Percentiles rank a stretch among this genome's conserved stretches.
Evolutionary conservation across 495 filamentous ascomycete species (phyloP).

Genomic region (Penicillium robsamsonii): DNA sequence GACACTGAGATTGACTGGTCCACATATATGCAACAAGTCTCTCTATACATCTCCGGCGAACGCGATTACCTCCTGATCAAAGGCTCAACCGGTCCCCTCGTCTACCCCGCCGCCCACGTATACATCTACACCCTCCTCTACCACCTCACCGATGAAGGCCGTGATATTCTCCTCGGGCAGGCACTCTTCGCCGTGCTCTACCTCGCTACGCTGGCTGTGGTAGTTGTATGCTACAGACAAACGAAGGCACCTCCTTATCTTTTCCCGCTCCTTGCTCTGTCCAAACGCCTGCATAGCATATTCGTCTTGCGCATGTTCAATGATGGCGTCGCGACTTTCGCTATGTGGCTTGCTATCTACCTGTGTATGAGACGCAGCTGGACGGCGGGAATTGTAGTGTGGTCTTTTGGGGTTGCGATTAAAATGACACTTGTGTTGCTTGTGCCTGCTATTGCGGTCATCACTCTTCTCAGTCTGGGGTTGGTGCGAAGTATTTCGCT

Average conservation of each 20-base stretch:
- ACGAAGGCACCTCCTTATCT: conserved; percentile 84
- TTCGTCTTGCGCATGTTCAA: conserved; percentile 94
- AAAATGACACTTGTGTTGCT: conserved; percentile 91
- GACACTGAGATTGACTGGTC: conserved; percentile 99
- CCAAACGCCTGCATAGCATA: conserved; percentile 90
- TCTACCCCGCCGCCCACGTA: conserved; percentile 92
- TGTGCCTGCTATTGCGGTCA: conserved; percentile 72
- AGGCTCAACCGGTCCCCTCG: conserved; percentile 87
- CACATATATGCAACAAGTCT: conserved; percentile 92
- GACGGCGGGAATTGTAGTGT: conserved; percentile 67
- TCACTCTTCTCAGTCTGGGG: conserved; percentile 69
- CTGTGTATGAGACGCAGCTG: conserved; percentile 69
- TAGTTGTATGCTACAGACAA: conserved; percentile 76
- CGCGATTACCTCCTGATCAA: conserved; percentile 82
- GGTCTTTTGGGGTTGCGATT: conserved; percentile 75
- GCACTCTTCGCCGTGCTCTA: conserved; percentile 77
- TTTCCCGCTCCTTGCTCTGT: conserved; percentile 81
- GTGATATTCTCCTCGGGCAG: conserved; percentile 75
- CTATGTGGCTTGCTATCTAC: conserved; percentile 78
- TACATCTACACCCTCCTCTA: conserved; percentile 84
- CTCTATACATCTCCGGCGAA: conserved; percentile 76
- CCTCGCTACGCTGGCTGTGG: conserved; percentile 66
- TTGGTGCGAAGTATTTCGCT: conserved; percentile 61
- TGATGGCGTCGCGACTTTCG: conserved; percentile 80
- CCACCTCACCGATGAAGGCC: conserved; percentile 70